Percentiles rank a stretch among this genome's conserved stretches.
These are phyloP conservation scores for Pleomassaria siparia DNA, from an alignment of 2,329 filamentous ascomycete genomes.

Conservation along the genomic window DNA sequence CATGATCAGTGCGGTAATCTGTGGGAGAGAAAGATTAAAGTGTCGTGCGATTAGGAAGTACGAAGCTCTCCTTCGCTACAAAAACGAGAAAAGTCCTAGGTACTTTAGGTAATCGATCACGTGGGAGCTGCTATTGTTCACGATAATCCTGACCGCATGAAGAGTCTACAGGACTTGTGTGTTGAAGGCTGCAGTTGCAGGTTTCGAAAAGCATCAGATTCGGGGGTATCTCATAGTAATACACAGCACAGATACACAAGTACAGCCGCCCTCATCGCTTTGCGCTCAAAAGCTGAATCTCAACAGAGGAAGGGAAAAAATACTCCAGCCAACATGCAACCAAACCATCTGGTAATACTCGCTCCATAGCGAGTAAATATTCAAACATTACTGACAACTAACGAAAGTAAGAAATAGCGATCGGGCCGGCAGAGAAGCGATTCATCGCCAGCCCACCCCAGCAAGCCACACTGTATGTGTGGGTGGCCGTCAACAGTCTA, in stretches of 20 bases:
- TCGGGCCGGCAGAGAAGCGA: no score
- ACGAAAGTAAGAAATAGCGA: neutral
- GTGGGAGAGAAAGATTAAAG: no score
- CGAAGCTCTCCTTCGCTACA: no score
- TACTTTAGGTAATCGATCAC: no score
- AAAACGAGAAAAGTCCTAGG: no score
- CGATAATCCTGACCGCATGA: no score
- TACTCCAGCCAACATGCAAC: neutral
- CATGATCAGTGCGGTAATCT: no score
- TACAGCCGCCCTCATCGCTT: conserved; percentile 13
- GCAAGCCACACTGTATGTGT: neutral
- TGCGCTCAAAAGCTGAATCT: neutral
- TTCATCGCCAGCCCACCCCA: neutral
- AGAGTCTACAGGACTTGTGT: no score
- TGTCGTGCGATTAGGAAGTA: no score
- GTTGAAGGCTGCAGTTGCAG: no score
- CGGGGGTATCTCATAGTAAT: conserved; percentile 36
- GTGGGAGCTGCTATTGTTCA: no score
- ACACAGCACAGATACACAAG: conserved; percentile 20
- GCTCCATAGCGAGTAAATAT: neutral
- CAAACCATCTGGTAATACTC: neutral
- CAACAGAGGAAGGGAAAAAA: neutral
- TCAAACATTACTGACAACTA: neutral
- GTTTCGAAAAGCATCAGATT: neutral
- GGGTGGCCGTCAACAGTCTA: neutral